Evolutionary conservation across 192 early-diverging fungal genomes (phyloP), one percentile per base, ranked within the genome.

Genomic region (Diversispora epigaea): DNA sequence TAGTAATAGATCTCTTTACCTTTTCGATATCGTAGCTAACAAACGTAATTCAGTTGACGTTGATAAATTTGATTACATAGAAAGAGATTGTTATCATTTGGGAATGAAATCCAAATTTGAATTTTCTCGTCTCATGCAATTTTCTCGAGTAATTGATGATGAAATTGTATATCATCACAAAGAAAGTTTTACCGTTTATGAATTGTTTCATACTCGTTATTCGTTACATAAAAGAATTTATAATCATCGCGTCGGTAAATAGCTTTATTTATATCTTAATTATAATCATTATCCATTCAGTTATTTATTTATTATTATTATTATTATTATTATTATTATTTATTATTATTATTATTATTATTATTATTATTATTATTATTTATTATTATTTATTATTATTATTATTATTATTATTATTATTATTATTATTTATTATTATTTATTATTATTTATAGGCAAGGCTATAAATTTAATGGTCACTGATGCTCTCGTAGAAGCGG

Each of bases 21-120:
- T 99, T 60, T 99, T 95, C 86, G 95, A 99, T 77, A 96, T 99
- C 77, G 96, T 99, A 0, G 92, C 95, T 55, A 99, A 99, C 86
- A 92, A 96, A 79, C 85, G 91, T 45, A 99, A 96, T 78, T 90
- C 89, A 25, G 83, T 99, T 17, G 97, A 99, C 77, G 96, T 98
- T 6, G 97, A 99, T 80, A 96, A 96, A 80, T 95, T 96, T 69
- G 89, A 91, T 78, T 93, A 91, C 68, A 79, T 92, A 22, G 85
- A 91, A 78, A 80, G 91, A 15, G 92, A 92, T 82, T 94, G 92
- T 72, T 89, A 92, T 77, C 94, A 96, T 71, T 80, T 91, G 11
- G 91, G 91, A 5, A 80, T 94, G 17, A 84, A 82, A 54, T 80
- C 74, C 55, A 32, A 22, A 21, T 84, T 81, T 45, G 85, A 87